Base-by-base conservation (phyloP, 1,139 yeast species). In the Geotrichum reessii region DNA sequence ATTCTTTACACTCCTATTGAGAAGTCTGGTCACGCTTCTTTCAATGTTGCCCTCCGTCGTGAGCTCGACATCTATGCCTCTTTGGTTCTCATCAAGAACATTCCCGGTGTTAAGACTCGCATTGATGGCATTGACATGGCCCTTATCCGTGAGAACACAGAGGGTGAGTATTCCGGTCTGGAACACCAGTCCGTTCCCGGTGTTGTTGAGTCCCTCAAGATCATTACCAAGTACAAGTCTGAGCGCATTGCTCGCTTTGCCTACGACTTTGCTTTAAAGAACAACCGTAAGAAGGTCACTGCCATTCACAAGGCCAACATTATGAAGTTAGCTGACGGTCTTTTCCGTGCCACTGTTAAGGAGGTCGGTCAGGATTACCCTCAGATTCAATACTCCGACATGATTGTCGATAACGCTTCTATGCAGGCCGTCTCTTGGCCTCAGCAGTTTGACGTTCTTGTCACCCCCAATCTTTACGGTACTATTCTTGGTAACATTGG, bases 341-440 rank as follows among this genome's bases (percentile, higher is more conserved):
- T 93, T 71, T 93, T 93, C 84, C 89, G 97, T 81, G 84, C 87
- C 76, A 92, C 97, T 66, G 90, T 92, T 70, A 86, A 90, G 76
- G 89, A 87, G 70, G 85, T 93, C 66, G 98, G 96, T 73, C 84
- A 82, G 70, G 92, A 87, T 74, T 91, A 92, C 80, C 93, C 96
- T 64, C 87, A 86, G 64, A 83, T 93, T 66, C 82, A 81, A 66
- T 91, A 86, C 68, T 85, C 84, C 75, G 96, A 92, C 77, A 88
- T 93, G 84, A 93, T 93, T 79, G 98, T 93, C 69, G 99, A 93
- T 79, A 93, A 93, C 73, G 97, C 99, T 63, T 89, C 97, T 65
- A 93, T 93, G 98, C 98, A 93, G 81, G 97, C 97, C 61, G 99
- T 93, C 65, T 92, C 98, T 62, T 83, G 86, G 77, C 98, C 98